Percentiles rank a stretch among this genome's conserved stretches.
phyloP scores from a whole-genome alignment of 2,329 filamentous ascomycete species.

The Ceratocystiopsis minuta region DNA sequence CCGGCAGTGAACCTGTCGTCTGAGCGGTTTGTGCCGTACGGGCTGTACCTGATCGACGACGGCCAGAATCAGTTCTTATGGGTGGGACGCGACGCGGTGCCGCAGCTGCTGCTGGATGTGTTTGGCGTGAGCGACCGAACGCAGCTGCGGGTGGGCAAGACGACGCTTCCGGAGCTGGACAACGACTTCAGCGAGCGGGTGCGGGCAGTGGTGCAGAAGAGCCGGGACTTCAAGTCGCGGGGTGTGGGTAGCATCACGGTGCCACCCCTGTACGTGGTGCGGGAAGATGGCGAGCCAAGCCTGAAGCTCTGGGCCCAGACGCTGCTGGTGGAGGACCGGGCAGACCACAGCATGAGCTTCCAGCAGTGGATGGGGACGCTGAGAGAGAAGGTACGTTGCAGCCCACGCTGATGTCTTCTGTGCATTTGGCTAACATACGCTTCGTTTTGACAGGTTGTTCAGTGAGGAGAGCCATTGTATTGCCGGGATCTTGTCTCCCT shows the following conservation, averaged over 20 bases:
- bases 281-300: slow-evolving; percentile 89
- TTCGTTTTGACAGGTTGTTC: not conserved
- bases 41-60: slow-evolving; percentile 90
- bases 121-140: slow-evolving; percentile 75
- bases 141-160: slow-evolving; percentile 82
- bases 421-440: not conserved
- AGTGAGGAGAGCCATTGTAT: too few relatives aligned
- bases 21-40: slow-evolving; percentile 71
- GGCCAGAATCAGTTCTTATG: slow-evolving; percentile 96
- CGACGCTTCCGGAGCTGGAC: slow-evolving; percentile 67
- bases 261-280: slow-evolving; percentile 80
- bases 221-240: slow-evolving; percentile 66
- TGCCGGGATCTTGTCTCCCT: too few relatives aligned
- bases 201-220: slow-evolving; percentile 80
- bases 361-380: slow-evolving; percentile 84
- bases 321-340: slow-evolving; percentile 80
- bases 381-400: slow-evolving; percentile 65
- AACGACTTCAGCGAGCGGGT: slow-evolving; percentile 95
- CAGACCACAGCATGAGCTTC: slow-evolving; percentile 83
- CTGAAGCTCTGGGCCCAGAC: slow-evolving; percentile 95
- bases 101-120: slow-evolving; percentile 72
- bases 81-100: slow-evolving; percentile 84
- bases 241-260: slow-evolving; percentile 87
- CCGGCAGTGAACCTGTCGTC: slow-evolving; percentile 74
- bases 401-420: too few relatives aligned